Percentiles rank a stretch among this genome's conserved stretches.
Conservation (phyloP, 2,329 filamentous ascomycete genomes). For the Colletotrichum limetticola region DNA sequence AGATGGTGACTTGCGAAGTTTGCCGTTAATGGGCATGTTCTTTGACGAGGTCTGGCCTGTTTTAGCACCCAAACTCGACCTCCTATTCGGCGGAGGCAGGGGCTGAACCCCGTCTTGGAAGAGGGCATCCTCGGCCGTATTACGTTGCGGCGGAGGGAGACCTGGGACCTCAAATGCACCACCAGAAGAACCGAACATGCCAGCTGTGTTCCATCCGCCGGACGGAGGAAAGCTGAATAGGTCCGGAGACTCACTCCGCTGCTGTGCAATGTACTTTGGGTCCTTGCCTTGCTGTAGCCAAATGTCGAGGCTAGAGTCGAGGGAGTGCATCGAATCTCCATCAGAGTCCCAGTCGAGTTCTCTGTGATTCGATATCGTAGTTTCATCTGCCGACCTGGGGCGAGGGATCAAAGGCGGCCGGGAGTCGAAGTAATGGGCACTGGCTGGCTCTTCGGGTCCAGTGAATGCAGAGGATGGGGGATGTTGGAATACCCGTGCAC, state of each 20-base stretch:
- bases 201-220: slow-evolving; percentile 58
- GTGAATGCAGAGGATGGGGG: slow-evolving; percentile 47
- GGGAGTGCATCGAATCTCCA: slow-evolving; percentile 53
- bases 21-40: slow-evolving; percentile 33
- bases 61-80: slow-evolving; percentile 64
- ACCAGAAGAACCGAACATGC: slow-evolving; percentile 54
- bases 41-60: slow-evolving; percentile 48
- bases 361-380: slow-evolving; percentile 52
- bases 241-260: slow-evolving; percentile 56
- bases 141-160: slow-evolving; percentile 46
- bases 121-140: slow-evolving; percentile 52
- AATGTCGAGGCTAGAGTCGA: slow-evolving; percentile 64
- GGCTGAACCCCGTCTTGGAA: slow-evolving; percentile 49
- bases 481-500: slow-evolving; percentile 39
- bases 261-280: slow-evolving; percentile 46
- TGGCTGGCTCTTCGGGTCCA: slow-evolving; percentile 39
- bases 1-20: slow-evolving; percentile 41
- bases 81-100: slow-evolving; percentile 61
- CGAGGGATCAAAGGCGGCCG: slow-evolving; percentile 48
- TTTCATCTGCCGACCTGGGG: slow-evolving; percentile 60
- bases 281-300: slow-evolving; percentile 63
- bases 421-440: slow-evolving; percentile 43
- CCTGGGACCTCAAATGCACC: slow-evolving; percentile 43
- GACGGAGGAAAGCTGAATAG: slow-evolving; percentile 63
- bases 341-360: slow-evolving; percentile 58